These are phyloP conservation scores for Saturnispora dispora DNA, from an alignment of 805 yeast genomes.

Conservation along the genomic window DNA sequence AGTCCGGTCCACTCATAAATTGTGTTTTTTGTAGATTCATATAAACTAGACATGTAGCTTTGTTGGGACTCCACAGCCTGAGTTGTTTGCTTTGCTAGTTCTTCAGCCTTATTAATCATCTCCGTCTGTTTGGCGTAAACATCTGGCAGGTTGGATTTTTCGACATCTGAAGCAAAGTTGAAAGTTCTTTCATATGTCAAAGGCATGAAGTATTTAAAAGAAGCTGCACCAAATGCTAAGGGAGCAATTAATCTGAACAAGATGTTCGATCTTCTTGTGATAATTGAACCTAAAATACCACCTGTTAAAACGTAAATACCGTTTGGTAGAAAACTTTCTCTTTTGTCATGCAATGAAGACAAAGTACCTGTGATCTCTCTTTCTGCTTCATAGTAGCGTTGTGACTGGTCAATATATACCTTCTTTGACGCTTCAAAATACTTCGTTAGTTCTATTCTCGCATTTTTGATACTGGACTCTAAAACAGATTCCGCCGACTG, in stretches of 20 bases:
- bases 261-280: conserved; percentile 59
- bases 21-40: conserved; percentile 31
- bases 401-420: conserved; percentile 39
- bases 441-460: conserved; percentile 36
- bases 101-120: conserved; percentile 37
- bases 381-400: conserved; percentile 49
- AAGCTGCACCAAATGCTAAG: conserved; percentile 45
- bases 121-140: conserved; percentile 54
- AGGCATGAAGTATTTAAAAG: conserved; percentile 67
- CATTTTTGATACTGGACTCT: conserved; percentile 38
- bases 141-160: conserved; percentile 50
- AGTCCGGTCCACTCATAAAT: conserved; percentile 57
- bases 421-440: conserved; percentile 29
- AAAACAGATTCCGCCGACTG: conserved; percentile 24
- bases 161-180: conserved; percentile 49
- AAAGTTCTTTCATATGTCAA: conserved; percentile 56
- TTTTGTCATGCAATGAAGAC: conserved; percentile 50
- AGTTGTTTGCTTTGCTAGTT: conserved; percentile 36
- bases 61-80: conserved; percentile 33
- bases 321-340: conserved; percentile 67
- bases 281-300: conserved; percentile 59
- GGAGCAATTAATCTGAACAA: conserved; percentile 50
- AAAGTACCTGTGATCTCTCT: conserved; percentile 54
- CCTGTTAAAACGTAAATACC: conserved; percentile 61
- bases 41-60: conserved; percentile 26